These are phyloP conservation scores for Prunus armeniaca DNA, from an alignment of 306 rosid genomes.

Conservation along the genomic window DNA sequence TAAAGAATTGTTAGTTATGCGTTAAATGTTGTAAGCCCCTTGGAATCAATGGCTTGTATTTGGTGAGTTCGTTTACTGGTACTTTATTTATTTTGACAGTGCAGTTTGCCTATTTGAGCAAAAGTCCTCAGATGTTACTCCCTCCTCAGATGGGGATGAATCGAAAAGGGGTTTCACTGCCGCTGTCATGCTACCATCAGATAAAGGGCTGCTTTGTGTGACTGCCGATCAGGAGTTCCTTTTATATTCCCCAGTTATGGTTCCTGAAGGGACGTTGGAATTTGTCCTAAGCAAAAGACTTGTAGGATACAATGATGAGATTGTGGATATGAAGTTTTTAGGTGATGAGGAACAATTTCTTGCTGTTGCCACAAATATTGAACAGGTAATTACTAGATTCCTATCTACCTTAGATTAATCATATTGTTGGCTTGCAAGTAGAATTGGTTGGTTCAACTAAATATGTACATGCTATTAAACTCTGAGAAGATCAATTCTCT, in stretches of 20 bases:
- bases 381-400: constrained; percentile 55
- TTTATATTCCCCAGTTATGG: constrained; percentile 58
- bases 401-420: neutral
- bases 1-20: neutral
- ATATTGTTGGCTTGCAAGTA: constrained; percentile 11
- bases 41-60: neutral
- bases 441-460: constrained; percentile 16
- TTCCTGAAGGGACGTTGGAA: constrained; percentile 42
- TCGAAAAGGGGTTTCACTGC: constrained; percentile 84
- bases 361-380: constrained; percentile 94
- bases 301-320: constrained; percentile 88
- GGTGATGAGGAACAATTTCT: constrained; percentile 82
- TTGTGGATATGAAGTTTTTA: constrained; percentile 86
- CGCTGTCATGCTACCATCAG: constrained; percentile 59
- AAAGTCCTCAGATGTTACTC: constrained; percentile 68
- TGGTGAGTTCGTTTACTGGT: constrained; percentile 11
- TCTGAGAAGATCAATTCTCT: neutral
- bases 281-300: constrained; percentile 68
- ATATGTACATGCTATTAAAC: neutral
- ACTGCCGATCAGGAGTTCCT: constrained; percentile 93
- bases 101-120: constrained; percentile 91
- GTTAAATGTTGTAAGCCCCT: neutral
- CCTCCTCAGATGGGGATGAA: constrained; percentile 48
- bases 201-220: constrained; percentile 91
- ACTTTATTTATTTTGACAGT: constrained; percentile 49